phyloP scores from a whole-genome alignment of 164 flowering plant genomes.

The Liquidambar formosana region DNA sequence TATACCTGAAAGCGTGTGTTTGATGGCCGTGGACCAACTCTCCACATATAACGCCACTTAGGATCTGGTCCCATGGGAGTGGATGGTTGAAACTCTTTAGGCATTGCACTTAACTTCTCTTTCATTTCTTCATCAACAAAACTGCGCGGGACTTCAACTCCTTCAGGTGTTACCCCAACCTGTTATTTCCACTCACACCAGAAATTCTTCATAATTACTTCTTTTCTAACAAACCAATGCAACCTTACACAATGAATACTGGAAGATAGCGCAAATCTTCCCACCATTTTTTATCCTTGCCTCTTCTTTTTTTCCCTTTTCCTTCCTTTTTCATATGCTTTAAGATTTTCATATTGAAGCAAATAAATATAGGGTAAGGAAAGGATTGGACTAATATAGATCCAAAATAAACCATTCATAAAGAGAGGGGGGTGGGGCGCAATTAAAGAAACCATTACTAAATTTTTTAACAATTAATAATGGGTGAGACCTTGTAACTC shows the following conservation, averaged over 20 bases:
- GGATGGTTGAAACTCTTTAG: constrained; percentile 65
- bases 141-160: constrained; percentile 95
- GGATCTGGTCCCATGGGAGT: constrained; percentile 84
- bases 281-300: too few relatives aligned
- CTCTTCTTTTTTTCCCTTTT: too few relatives aligned
- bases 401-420: too few relatives aligned
- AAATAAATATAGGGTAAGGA: too few relatives aligned
- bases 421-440: too few relatives aligned
- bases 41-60: constrained; percentile 99
- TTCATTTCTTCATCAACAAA: constrained; percentile 88
- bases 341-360: too few relatives aligned
- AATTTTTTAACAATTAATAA: too few relatives aligned
- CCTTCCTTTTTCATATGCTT: too few relatives aligned
- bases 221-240: neutral
- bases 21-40: constrained; percentile 89
- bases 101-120: constrained; percentile 66
- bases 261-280: too few relatives aligned
- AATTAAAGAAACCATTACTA: too few relatives aligned
- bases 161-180: constrained; percentile 99
- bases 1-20: constrained; percentile 79
- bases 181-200: constrained; percentile 28
- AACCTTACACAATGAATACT: neutral
- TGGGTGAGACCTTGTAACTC: too few relatives aligned
- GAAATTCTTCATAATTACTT: neutral
- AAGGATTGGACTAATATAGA: too few relatives aligned